Base-by-base conservation (phyloP, 768 basidiomycete species). In the Collybiopsis luxurians region DNA sequence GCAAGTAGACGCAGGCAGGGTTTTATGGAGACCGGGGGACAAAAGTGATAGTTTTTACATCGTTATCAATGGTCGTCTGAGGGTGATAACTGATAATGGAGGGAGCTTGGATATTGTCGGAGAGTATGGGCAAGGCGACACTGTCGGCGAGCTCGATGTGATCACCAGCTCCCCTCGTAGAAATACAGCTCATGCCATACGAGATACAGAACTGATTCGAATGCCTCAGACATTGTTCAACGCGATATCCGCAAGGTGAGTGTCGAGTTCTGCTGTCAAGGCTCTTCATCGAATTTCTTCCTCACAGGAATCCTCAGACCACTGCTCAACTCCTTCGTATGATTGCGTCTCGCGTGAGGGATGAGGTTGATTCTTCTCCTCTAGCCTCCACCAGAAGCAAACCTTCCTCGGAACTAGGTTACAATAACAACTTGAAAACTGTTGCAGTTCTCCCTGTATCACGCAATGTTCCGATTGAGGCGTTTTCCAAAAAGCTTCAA, bases 171-270 rank as follows among this genome's bases (percentile, higher is more conserved):
- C 87, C 17, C 82, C 84, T 2, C 83, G 97, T 56, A 82, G 89
- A 54, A 95, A 86, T 47, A 98, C 95, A 0, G 86, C 98, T 17
- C 96, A 98, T 72, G 97, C 97, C 6, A 98, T 99, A 61, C 92
- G 97, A 64, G 97, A 99, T 67, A 94, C 95, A 0, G 97, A 99
- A 69, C 79, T 99, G 12, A 96, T 96, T 27, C 79, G 96, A 27
- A 97, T 99, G 90, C 97, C 97, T 1, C 87, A 91, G 65, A 97
- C 97, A 0, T 78, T 99, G 10, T 99, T 98, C 78, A 98, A 98
- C 69, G 97, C 97, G 0, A 96, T 98, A 57, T 93, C 92, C 43
- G 87, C 90, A 11, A 77, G 90, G 89, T 89, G 58, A 60, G 81
- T 64, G 21, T 45, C 17, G 31, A 24, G 4, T 11, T 28, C 4